Conservation (phyloP, 768 basidiomycete genomes). For the Tricholoma matsutake region DNA sequence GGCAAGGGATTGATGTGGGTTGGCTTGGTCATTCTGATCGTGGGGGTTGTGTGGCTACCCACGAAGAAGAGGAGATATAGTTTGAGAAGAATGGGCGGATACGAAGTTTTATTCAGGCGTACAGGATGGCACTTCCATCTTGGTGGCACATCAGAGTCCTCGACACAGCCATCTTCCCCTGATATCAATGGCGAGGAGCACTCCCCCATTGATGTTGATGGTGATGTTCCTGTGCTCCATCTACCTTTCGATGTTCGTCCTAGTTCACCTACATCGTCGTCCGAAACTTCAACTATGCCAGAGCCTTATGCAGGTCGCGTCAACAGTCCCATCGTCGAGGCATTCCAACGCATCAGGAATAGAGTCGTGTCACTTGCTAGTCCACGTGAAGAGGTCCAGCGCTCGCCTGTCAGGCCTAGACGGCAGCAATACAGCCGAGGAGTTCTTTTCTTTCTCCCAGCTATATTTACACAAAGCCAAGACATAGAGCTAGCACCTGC, state of each 20-base stretch:
- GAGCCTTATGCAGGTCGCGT: slow-evolving; percentile 42
- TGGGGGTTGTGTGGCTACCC: slow-evolving; percentile 62
- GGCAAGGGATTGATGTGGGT: slow-evolving; percentile 88
- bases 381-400: slow-evolving; percentile 36
- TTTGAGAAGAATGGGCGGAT: slow-evolving; percentile 62
- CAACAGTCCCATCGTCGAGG: slow-evolving; percentile 49
- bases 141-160: slow-evolving; percentile 48
- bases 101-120: slow-evolving; percentile 73
- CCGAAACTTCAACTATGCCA: slow-evolving; percentile 41
- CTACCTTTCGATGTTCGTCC: slow-evolving; percentile 59
- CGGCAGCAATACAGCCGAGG: slow-evolving; percentile 50
- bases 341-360: slow-evolving; percentile 54
- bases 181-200: slow-evolving; percentile 30
- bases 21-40: slow-evolving; percentile 66
- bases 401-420: slow-evolving; percentile 47
- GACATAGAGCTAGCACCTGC: slow-evolving; percentile 43
- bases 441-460: slow-evolving; percentile 79
- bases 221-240: slow-evolving; percentile 57
- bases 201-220: slow-evolving; percentile 46
- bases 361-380: slow-evolving; percentile 49
- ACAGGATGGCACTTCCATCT: slow-evolving; percentile 76
- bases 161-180: slow-evolving; percentile 45
- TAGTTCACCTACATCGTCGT: slow-evolving; percentile 48
- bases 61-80: slow-evolving; percentile 58
- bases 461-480: slow-evolving; percentile 60